Evolutionary conservation across 345 rosid species (phyloP), one percentile per base, ranked within the genome.

Genomic region (Eucalyptus tenuipes): DNA sequence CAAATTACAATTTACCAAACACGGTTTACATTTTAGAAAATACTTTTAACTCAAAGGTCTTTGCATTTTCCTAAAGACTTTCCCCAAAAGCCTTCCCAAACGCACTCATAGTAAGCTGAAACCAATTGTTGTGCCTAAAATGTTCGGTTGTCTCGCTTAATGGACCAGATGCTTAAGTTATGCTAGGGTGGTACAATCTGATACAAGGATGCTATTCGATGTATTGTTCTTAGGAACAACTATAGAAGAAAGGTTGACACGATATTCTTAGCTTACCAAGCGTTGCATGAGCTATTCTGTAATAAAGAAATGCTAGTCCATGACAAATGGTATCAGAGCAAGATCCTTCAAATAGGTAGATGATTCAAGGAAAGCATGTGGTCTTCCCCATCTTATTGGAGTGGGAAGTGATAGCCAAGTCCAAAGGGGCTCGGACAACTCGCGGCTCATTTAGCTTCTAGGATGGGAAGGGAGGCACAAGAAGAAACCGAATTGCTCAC

Each of bases 81-180:
- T n/a, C n/a, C n/a, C n/a, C n/a, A n/a, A n/a, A n/a, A n/a, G n/a
- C n/a, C n/a, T n/a, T n/a, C n/a, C n/a, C n/a, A n/a, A n/a, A n/a
- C n/a, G n/a, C n/a, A n/a, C n/a, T n/a, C n/a, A n/a, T 55, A 2
- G 61, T 12, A 24, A 22, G 13, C 29, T 0, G 1, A 55, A 22
- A 55, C 0, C 6, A 55, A 24, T 55, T 10, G 6, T 55, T 55
- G 27, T 55, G 3, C 29, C 29, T 55, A 24, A 55, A 55, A 55
- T 55, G 6, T 24, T 55, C 5, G 0, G 3, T 3, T 55, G 4
- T 55, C 27, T 55, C 13, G 0, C 61, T 55, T 55, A 10, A 55
- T 22, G 3, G 13, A 55, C 29, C 24, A 55, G 8, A 24, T 0
- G 1, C 61, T 24, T 27, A 55, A 55, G 1, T 0, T 55, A 55